These are phyloP conservation scores for Exobasidium rhododendri DNA, from an alignment of 1,284 basidiomycete genomes.

Conservation along the genomic window DNA sequence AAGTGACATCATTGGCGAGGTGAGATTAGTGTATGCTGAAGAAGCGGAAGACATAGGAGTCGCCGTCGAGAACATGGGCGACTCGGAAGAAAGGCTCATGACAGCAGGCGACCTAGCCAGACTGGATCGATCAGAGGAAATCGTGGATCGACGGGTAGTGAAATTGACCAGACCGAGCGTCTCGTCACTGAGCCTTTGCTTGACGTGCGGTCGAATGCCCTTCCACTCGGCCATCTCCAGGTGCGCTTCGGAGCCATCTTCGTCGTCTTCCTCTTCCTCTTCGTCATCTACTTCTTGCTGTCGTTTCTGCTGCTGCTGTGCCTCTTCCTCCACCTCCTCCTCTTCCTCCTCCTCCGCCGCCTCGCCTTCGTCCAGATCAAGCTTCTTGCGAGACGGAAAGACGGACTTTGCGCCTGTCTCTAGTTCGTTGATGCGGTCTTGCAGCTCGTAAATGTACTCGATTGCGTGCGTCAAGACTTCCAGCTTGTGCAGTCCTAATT, in stretches of 20 bases:
- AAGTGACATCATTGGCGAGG: slow-evolving; percentile 40
- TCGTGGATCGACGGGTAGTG: slow-evolving; percentile 3
- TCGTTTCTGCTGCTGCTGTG: slow-evolving; percentile 18
- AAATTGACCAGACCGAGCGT: slow-evolving; percentile 14
- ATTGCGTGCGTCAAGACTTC: slow-evolving; percentile 48
- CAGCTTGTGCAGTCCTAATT: slow-evolving; percentile 44
- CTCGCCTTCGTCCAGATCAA: background rate
- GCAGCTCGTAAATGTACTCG: slow-evolving; percentile 48
- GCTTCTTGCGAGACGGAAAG: slow-evolving; percentile 19
- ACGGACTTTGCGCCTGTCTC: slow-evolving; percentile 25
- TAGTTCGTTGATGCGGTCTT: slow-evolving; percentile 35
- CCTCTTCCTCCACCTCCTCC: slow-evolving; percentile 17
- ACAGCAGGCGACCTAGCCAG: slow-evolving; percentile 18
- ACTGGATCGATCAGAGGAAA: slow-evolving; percentile 7
- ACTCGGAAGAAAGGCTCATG: slow-evolving; percentile 13
- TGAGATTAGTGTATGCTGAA: slow-evolving; percentile 11
- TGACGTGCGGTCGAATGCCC: slow-evolving; percentile 15
- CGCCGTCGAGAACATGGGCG: slow-evolving; percentile 7
- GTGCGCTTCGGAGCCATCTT: slow-evolving; percentile 5
- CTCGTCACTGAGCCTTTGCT: background rate
- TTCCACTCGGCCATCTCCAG: slow-evolving; percentile 13
- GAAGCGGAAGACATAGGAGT: slow-evolving; percentile 13
- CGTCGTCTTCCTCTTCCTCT: slow-evolving; percentile 28
- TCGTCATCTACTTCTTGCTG: slow-evolving; percentile 12
- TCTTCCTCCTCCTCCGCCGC: slow-evolving; percentile 16